A percentile compares a stretch with the other conserved stretches of the same genome.
These are phyloP conservation scores for Cryomyces minteri DNA, from an alignment of 495 filamentous ascomycete genomes.

Conservation along the genomic window DNA sequence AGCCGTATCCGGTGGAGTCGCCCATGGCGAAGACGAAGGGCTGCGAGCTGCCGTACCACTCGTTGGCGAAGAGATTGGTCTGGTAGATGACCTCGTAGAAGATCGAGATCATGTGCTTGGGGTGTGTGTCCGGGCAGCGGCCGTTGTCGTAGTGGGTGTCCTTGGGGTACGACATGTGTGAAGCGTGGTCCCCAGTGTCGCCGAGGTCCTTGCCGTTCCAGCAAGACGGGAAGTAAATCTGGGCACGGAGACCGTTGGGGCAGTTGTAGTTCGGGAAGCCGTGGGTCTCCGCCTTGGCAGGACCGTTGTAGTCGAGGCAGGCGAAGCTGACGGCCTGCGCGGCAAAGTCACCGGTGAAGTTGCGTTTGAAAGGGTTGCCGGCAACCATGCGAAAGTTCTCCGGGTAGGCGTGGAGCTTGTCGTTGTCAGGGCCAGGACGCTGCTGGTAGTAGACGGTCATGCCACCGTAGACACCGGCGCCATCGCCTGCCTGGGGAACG, in stretches of 20 bases:
- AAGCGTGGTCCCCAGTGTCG: constrained; percentile 34
- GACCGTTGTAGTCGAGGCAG: constrained; percentile 27
- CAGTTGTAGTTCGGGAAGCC: constrained; percentile 40
- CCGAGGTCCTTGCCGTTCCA: constrained; percentile 20
- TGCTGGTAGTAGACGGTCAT: constrained; percentile 52
- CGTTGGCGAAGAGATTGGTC: constrained; percentile 32
- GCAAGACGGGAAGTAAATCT: constrained; percentile 38
- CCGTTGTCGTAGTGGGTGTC: constrained; percentile 29
- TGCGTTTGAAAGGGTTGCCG: constrained; percentile 37
- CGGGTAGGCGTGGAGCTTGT: constrained; percentile 48
- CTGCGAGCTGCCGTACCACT: constrained; percentile 36
- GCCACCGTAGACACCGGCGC: constrained; percentile 15
- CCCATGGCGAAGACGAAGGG: constrained; percentile 47
- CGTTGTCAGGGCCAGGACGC: constrained; percentile 25
- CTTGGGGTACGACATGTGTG: constrained; percentile 39
- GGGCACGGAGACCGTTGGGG: constrained; percentile 37
- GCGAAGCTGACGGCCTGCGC: constrained; percentile 31
- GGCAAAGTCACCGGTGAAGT: constrained; percentile 23
- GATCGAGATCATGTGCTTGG: constrained; percentile 38
- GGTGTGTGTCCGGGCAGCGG: constrained; percentile 38
- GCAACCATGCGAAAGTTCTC: constrained; percentile 56
- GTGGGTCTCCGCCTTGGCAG: constrained; percentile 25
- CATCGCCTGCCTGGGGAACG: constrained; percentile 47
- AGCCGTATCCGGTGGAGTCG: constrained; percentile 27
- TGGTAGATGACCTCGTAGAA: constrained; percentile 55